Base-by-base conservation (phyloP, 176 grass and related monocot species). In the Melocanna baccifera region DNA sequence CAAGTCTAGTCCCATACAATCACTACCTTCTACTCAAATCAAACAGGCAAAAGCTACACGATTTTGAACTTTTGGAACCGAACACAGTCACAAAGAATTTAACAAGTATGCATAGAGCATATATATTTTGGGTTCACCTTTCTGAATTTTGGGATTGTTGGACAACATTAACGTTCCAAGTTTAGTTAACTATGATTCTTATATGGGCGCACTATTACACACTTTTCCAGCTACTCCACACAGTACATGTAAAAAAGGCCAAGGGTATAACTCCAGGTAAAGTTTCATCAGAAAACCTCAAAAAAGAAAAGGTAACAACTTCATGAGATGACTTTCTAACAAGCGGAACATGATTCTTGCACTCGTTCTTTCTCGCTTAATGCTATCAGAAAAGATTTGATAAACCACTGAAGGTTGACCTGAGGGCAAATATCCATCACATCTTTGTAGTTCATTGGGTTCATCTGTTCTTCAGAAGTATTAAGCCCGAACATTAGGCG, bases 131-230 rank as follows among this genome's bases (percentile, higher is more conserved):
- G 65, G 63, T 63, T 75, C 46, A 52, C 30, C 58, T 66, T 41
- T 84, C 42, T 67, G 45, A 84, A 67, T 53, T 67, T 48, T 28
- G 5, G 82, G 71, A 29, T 34, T 47, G 47, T 65, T 53, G 13
- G 50, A 78, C 46, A 87, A 74, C 48, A 51, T 69, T 28, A 70
- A 25, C 55, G 45, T 55, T 72, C 48, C 65, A 82, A 29, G 28
- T 88, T 65, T 58, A 79, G 81, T 71, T 78, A 62, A 16, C 73
- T 90, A 83, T 86, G 48, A 67, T 67, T 67, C 73, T 73, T 78
- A 78, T 83, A 77, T 28, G 55, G 39, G 78, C 22, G 12, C 65
- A 46, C 45, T 71, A 37, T 66, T 66, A 82, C 84, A 82, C 16
- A 34, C 37, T 86, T 83, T 81, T 86, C 75, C 48, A 71, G 58